Evolutionary conservation across 768 basidiomycete species (phyloP), one percentile per base, ranked within the genome.

Genomic region (Boletus vermiculosoides): DNA sequence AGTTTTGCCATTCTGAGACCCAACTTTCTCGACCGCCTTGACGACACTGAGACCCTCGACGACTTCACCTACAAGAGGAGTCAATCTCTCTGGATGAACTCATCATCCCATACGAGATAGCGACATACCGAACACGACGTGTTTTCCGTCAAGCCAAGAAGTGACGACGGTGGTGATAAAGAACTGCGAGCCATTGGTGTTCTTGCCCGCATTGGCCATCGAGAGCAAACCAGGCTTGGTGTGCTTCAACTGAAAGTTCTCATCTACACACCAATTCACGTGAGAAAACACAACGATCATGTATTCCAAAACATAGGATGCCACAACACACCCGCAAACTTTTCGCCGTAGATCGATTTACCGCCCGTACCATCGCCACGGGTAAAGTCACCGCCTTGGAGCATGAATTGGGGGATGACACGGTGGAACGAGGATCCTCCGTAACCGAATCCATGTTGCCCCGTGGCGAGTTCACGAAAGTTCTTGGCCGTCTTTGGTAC

Each of bases 331-430:
- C 87, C 88, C 8, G 65, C 66, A 59, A 89, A 90, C 65, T 83
- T 85, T 46, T 76, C 76, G 60, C 88, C 88, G 57, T 88, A 90
- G 69, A 90, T 90, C 23, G 86, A 88, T 73, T 86, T 89, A 47
- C 90, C 91, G 57, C 90, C 91, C 12, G 88, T 90, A 16, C 90
- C 91, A 57, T 88, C 75, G 31, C 72, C 68, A 18, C 55, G 63
- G 60, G 86, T 88, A 72, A 96, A 96, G 70, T 94, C 92, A 55
- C 94, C 94, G 23, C 92, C 93, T 71, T 95, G 93, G 55, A 92
- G 79, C 90, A 93, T 92, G 76, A 93, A 94, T 41, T 80, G 48
- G 61, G 88, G 88, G 68, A 94, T 92, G 66, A 94, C 76, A 61
- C 92, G 88, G 73, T 94, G 92, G 83, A 94, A 94, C 0, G 39